phyloP scores from a whole-genome alignment of 2,329 filamentous ascomycete genomes.

The Aureobasidium sp. region DNA sequence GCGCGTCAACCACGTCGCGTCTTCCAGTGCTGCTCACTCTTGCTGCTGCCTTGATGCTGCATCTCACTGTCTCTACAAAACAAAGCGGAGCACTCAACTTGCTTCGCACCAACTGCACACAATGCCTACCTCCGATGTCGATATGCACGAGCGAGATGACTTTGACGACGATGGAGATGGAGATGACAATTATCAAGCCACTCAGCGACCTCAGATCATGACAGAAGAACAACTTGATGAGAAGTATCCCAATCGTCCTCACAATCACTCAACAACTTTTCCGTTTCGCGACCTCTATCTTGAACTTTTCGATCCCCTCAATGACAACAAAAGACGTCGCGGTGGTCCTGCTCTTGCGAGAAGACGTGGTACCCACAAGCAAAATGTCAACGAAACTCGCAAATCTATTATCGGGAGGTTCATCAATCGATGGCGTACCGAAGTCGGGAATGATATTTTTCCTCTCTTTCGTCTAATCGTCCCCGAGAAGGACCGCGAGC shows the following conservation, averaged over 20 bases:
- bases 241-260: constrained; percentile 72
- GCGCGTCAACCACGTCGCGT: neutral
- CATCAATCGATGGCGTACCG: constrained; percentile 75
- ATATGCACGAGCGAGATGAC: constrained; percentile 38
- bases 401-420: constrained; percentile 78
- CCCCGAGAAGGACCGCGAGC: constrained; percentile 85
- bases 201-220: constrained; percentile 25
- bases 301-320: constrained; percentile 72
- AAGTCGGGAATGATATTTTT: constrained; percentile 89
- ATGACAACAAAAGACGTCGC: constrained; percentile 69
- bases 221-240: constrained; percentile 44
- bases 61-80: neutral
- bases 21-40: neutral
- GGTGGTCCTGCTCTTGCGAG: constrained; percentile 48
- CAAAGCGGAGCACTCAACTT: constrained; percentile 5
- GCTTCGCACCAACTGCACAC: constrained; percentile 15
- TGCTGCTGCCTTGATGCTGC: constrained; percentile 3
- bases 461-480: constrained; percentile 87
- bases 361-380: constrained; percentile 51
- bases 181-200: constrained; percentile 41
- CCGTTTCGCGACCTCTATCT: constrained; percentile 74
- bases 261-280: constrained; percentile 71
- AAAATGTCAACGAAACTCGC: constrained; percentile 69
- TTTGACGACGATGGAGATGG: constrained; percentile 36
- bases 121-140: constrained; percentile 26